phyloP scores from a whole-genome alignment of 495 filamentous ascomycete genomes.

The Achaetomiella virescens region DNA sequence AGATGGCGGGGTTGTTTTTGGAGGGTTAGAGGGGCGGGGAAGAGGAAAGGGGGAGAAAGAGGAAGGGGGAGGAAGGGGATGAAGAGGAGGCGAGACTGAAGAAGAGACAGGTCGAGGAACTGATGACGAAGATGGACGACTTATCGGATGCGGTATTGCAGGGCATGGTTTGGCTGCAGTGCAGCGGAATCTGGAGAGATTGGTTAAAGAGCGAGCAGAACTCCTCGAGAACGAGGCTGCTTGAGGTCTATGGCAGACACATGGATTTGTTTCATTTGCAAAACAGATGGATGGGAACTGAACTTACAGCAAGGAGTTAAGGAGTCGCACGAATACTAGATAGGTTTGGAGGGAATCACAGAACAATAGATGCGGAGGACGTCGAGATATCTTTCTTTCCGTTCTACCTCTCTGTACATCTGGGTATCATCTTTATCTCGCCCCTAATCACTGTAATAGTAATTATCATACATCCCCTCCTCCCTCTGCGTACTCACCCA shows the following conservation, averaged over 20 bases:
- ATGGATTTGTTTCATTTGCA: no score
- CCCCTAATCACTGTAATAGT: slow-evolving; percentile 26
- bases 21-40: slow-evolving; percentile 29
- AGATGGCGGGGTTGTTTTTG: slow-evolving; percentile 42
- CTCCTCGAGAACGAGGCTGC: slow-evolving; percentile 8
- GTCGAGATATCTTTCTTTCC: neutral
- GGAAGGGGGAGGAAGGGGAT: slow-evolving; percentile 22
- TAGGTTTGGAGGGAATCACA: no score
- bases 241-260: neutral
- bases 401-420: neutral
- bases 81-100: slow-evolving; percentile 19
- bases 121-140: slow-evolving; percentile 73
- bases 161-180: slow-evolving; percentile 77
- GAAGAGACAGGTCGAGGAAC: slow-evolving; percentile 15
- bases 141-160: slow-evolving; percentile 85
- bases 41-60: slow-evolving; percentile 12
- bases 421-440: neutral
- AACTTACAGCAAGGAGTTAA: no score
- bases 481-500: slow-evolving; percentile 68
- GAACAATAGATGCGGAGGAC: neutral
- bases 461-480: slow-evolving; percentile 46
- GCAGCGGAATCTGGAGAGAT: slow-evolving; percentile 58
- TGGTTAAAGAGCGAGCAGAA: slow-evolving; percentile 33
- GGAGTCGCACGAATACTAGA: no score
- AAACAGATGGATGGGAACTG: no score